Evolutionary conservation across 2,329 filamentous ascomycete genomes (phyloP), one percentile per base, ranked within the genome.

Genomic region (Fusarium sp.): DNA sequence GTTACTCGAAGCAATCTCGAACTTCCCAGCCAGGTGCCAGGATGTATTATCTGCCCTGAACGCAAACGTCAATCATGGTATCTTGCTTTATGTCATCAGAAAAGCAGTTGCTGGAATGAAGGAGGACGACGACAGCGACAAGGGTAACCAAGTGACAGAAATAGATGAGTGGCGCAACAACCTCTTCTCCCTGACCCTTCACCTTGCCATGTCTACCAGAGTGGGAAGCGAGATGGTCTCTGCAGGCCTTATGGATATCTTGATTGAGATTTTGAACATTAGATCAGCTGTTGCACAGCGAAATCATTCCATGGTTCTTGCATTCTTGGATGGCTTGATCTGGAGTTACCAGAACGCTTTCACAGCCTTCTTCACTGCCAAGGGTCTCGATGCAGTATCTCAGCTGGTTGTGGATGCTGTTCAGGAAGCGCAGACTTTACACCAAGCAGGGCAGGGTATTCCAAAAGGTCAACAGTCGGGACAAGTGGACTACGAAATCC

Each of bases 51-150:
- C 93, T 43, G 94, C 96, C n/a, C 84, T 99, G 43, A 97, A 94
- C 75, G 93, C 97, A 56, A 97, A 95, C 73, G 95, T 98, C 39
- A 98, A 97, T 74, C 97, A 99, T 74, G 97, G 96, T 16, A 91
- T 98, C 30, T 85, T 99, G 45, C 91, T 98, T 71, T 98, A 98
- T 76, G 88, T 98, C 71, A 91, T 97, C 51, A 89, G 95, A 58
- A 98, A 97, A 79, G 93, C 94, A 12, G 92, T 98, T 60, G 90
- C 91, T 19, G 92, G 94, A 68, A 91, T 99, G 82, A 89, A 86
- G 60, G 83, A 83, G 19, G 85, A 89, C 62, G 82, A 84, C 50
- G 60, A 70, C 8, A 77, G 83, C 51, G 88, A 91, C 58, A 81
- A 84, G 62, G 84, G 89, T 41, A 84, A 87, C 23, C 86, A 89